Conservation (phyloP, 768 basidiomycete genomes). For the Agaricus sinodeliciosus region DNA sequence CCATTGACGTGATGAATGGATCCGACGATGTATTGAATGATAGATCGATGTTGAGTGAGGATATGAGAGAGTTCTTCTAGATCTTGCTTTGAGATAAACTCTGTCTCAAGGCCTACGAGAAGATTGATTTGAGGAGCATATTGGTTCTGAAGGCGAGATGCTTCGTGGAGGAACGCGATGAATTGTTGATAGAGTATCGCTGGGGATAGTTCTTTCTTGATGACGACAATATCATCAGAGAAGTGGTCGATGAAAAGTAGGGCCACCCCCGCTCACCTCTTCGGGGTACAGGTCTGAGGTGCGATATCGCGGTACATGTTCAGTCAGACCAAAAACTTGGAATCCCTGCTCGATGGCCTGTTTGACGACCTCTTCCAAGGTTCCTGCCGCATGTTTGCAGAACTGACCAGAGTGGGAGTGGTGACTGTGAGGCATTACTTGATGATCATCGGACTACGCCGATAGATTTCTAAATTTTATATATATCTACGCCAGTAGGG, state of each 20-base stretch:
- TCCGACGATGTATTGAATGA: slow-evolving; percentile 87
- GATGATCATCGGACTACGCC: neutral
- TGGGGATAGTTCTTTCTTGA: slow-evolving; percentile 49
- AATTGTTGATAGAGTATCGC: slow-evolving; percentile 58
- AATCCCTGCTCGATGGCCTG: slow-evolving; percentile 80
- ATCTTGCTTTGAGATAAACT: slow-evolving; percentile 70
- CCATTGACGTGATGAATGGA: slow-evolving; percentile 87
- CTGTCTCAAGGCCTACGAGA: slow-evolving; percentile 89
- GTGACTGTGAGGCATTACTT: slow-evolving; percentile 56
- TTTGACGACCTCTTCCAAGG: slow-evolving; percentile 72
- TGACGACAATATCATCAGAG: slow-evolving; percentile 8
- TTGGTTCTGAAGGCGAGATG: slow-evolving; percentile 59
- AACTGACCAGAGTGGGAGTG: slow-evolving; percentile 94
- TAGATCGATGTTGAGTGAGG: slow-evolving; percentile 37
- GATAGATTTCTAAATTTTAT: neutral
- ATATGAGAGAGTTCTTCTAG: slow-evolving; percentile 49
- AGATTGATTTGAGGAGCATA: slow-evolving; percentile 68
- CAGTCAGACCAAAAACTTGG: slow-evolving; percentile 77
- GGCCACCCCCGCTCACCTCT: slow-evolving; percentile 53
- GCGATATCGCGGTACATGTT: slow-evolving; percentile 90
- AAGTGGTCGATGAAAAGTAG: neutral
- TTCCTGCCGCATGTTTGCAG: slow-evolving; percentile 82
- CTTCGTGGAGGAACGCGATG: slow-evolving; percentile 67
- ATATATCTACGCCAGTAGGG: neutral
- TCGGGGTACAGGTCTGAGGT: slow-evolving; percentile 85